These are phyloP conservation scores for Hortiboletus flavorubellus DNA, from an alignment of 768 basidiomycete genomes.

Conservation along the genomic window DNA sequence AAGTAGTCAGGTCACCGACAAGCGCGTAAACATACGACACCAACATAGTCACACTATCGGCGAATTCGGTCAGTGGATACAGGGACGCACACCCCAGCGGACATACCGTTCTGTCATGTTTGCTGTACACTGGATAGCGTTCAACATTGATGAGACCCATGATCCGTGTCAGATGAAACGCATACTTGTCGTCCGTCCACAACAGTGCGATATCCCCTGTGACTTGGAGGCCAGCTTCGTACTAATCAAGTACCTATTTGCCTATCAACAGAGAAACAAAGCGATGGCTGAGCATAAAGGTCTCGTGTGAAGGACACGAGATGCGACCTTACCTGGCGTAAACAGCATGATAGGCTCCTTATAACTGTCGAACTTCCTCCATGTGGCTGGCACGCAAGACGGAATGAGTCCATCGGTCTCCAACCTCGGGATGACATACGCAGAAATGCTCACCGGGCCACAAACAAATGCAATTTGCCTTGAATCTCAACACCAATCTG, in stretches of 20 bases:
- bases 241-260: not conserved
- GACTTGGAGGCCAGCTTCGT: not conserved
- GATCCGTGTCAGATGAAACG: not conserved
- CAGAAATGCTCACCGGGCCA: constrained; percentile 16
- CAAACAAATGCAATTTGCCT: not conserved
- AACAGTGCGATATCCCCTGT: not conserved
- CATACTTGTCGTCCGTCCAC: constrained; percentile 1
- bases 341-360: constrained; percentile 74
- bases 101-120: not conserved
- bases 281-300: not conserved
- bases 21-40: not conserved
- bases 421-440: not conserved
- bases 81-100: not conserved
- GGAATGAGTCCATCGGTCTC: not conserved
- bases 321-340: not conserved
- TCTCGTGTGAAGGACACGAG: not conserved
- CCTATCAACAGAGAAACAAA: not conserved
- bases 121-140: not conserved
- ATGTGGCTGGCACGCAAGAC: constrained; percentile 14
- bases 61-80: not conserved
- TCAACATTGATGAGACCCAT: not conserved
- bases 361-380: constrained; percentile 39
- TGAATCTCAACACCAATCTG: not conserved
- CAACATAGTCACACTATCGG: not conserved
- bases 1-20: not conserved